Percentiles rank a stretch among this genome's conserved stretches.
Evolutionary conservation across 1,284 basidiomycete genomes (phyloP).

Genomic region (Neolentinus lepideus): DNA sequence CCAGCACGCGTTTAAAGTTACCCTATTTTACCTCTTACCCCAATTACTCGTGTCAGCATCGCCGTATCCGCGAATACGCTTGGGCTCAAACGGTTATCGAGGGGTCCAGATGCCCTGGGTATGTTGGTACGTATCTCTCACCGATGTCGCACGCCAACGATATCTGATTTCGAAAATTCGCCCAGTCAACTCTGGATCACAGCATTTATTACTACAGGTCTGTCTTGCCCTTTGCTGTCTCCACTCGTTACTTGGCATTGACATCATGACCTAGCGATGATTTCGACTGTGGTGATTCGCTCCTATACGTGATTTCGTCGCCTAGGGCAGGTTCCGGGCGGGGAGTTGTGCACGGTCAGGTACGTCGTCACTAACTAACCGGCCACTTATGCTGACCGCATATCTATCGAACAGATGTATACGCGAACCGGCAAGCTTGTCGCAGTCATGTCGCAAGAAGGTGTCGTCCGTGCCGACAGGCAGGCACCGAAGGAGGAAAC

Average conservation of each 20-base stretch:
- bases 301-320: conserved; percentile 75
- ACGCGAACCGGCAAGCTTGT: conserved; percentile 64
- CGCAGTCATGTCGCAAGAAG: conserved; percentile 81
- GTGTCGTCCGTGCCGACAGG: conserved; percentile 60
- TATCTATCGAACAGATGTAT: conserved; percentile 59
- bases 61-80: conserved; percentile 57
- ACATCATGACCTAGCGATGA: conserved; percentile 40
- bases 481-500: conserved; percentile 22
- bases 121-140: conserved; percentile 55
- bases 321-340: conserved; percentile 67
- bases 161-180: background rate
- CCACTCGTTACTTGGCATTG: background rate
- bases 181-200: conserved; percentile 79
- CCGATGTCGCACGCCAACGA: background rate
- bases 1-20: background rate
- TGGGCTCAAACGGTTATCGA: conserved; percentile 46
- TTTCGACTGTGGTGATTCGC: conserved; percentile 75
- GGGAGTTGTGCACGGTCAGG: conserved; percentile 68
- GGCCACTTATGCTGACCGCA: background rate
- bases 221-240: conserved; percentile 14
- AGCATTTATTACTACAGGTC: conserved; percentile 80
- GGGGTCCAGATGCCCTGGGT: conserved; percentile 44
- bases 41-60: conserved; percentile 41
- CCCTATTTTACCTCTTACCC: background rate
- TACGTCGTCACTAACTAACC: conserved; percentile 17